A percentile compares a stretch with the other conserved stretches of the same genome.
Conservation (phyloP, 805 yeast genomes). For the Starmerella cellae region DNA sequence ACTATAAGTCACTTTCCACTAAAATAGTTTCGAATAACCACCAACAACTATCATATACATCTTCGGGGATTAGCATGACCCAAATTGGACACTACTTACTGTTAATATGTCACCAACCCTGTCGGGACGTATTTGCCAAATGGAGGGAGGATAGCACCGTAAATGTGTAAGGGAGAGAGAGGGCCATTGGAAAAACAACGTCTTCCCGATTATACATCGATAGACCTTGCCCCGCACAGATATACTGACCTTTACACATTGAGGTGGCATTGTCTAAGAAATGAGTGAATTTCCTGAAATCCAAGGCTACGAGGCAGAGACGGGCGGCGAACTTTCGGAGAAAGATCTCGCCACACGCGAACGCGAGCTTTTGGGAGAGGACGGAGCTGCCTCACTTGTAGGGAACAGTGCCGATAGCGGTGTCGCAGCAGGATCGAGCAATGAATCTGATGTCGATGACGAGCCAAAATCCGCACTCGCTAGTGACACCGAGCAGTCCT, state of each 20-base stretch:
- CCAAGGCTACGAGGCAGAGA: constrained; percentile 32
- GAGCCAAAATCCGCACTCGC: constrained; percentile 13
- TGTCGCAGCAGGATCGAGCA: constrained; percentile 10
- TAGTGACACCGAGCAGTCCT: neutral
- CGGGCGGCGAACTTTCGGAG: constrained; percentile 20
- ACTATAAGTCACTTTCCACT: too few relatives aligned
- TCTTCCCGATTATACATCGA: neutral
- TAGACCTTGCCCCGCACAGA: neutral
- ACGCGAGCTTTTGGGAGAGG: constrained; percentile 32
- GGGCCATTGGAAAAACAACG: too few relatives aligned
- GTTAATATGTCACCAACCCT: too few relatives aligned
- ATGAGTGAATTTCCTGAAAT: constrained; percentile 55
- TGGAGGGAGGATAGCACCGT: too few relatives aligned
- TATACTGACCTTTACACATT: neutral
- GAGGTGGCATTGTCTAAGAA: neutral
- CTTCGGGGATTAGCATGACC: too few relatives aligned
- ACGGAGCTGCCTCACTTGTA: constrained; percentile 28
- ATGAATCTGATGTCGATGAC: constrained; percentile 8
- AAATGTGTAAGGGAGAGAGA: too few relatives aligned
- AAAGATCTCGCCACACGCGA: constrained; percentile 33
- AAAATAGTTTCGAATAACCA: too few relatives aligned
- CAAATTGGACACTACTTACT: too few relatives aligned
- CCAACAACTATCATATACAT: too few relatives aligned
- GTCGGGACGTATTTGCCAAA: too few relatives aligned
- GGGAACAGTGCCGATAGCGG: constrained; percentile 9